A percentile compares a stretch with the other conserved stretches of the same genome.
Conservation (phyloP, 768 basidiomycete genomes). For the Tulasnella sp. region DNA sequence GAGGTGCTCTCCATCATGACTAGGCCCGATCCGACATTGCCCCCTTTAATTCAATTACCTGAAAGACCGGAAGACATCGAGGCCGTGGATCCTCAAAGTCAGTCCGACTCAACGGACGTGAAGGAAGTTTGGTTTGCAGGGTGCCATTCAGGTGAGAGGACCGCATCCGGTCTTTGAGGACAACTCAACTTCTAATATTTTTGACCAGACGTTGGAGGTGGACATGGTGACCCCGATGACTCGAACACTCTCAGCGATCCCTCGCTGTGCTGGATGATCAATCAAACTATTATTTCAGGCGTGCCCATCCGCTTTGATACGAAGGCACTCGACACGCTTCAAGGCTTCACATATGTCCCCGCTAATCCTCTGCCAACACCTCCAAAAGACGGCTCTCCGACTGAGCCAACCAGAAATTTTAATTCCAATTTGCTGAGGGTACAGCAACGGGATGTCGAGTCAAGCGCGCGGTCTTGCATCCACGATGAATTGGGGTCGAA, state of each 20-base stretch:
- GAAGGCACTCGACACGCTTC: not conserved
- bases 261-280: slow-evolving; percentile 2
- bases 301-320: not conserved
- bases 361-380: not conserved
- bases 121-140: slow-evolving; percentile 41
- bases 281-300: not conserved
- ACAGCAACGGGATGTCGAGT: not conserved
- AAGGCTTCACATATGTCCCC: not conserved
- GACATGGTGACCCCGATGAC: not conserved
- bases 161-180: not conserved
- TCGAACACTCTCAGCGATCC: not conserved
- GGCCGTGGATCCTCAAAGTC: not conserved
- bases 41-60: no score
- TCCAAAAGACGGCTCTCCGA: not conserved
- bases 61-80: not conserved
- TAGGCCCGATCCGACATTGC: no score
- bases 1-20: no score
- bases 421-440: not conserved
- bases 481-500: not conserved
- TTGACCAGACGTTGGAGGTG: not conserved
- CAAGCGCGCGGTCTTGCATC: not conserved
- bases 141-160: slow-evolving; percentile 36
- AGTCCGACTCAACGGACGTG: slow-evolving; percentile 25
- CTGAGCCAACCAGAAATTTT: not conserved
- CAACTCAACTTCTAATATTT: not conserved